Percentiles rank a stretch among this genome's conserved stretches.
phyloP scores from a whole-genome alignment of 192 early-diverging fungal genomes.

The Paraglomus brasilianum region DNA sequence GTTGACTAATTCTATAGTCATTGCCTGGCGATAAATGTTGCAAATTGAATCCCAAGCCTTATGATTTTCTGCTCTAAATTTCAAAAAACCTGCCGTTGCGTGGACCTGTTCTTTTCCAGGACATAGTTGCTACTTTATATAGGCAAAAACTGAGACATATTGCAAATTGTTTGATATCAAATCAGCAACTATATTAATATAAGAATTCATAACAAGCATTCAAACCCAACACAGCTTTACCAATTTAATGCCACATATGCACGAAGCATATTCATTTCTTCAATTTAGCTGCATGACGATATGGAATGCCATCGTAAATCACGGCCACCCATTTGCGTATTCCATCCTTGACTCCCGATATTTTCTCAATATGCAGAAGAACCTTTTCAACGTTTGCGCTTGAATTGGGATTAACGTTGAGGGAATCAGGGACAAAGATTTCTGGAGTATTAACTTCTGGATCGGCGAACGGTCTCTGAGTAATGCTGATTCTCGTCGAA shows the following conservation, averaged over 20 bases:
- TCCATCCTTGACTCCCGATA: slow-evolving; percentile 18
- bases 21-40: slow-evolving; percentile 1
- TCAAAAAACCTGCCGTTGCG: too few species aligned
- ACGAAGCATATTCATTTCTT: slow-evolving; percentile 17
- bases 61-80: not conserved
- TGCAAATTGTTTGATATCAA: slow-evolving; percentile 16
- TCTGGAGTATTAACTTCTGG: not conserved
- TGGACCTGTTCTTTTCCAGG: too few species aligned
- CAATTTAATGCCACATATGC: slow-evolving; percentile 12
- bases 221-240: not conserved
- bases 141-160: not conserved
- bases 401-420: slow-evolving; percentile 17
- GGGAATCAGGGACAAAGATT: slow-evolving; percentile 9
- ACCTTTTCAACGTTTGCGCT: slow-evolving; percentile 16
- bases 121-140: not conserved
- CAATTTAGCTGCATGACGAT: slow-evolving; percentile 6
- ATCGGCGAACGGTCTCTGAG: not conserved
- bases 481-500: not conserved
- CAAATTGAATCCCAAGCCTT: slow-evolving; percentile 17
- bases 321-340: slow-evolving; percentile 10
- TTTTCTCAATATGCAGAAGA: slow-evolving; percentile 19
- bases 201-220: not conserved
- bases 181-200: not conserved
- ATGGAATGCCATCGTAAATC: slow-evolving; percentile 15
- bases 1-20: not conserved